Percentiles rank a stretch among this genome's conserved stretches.
Conservation (phyloP, 2,329 filamentous ascomycete species). For the Aspergillus ruber region DNA sequence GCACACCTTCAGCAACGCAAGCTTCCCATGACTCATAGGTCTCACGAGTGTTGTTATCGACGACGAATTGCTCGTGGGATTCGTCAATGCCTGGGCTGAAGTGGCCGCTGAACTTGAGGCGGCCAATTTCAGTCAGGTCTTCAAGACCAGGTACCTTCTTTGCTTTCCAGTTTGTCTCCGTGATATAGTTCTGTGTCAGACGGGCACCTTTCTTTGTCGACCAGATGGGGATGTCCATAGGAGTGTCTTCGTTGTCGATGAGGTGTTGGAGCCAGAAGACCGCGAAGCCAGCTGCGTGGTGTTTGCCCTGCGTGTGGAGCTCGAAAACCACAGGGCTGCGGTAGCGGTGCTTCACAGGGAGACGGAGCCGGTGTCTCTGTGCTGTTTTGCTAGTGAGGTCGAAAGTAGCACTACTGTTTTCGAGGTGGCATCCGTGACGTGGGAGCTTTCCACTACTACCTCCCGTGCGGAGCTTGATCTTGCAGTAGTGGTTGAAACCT, state of each 20-base stretch:
- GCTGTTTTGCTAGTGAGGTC: conserved; percentile 46
- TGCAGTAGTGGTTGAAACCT: conserved; percentile 56
- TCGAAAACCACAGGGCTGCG: conserved; percentile 86
- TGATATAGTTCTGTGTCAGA: conserved; percentile 88
- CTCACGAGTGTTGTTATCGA: conserved; percentile 82
- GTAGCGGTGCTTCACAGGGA: conserved; percentile 88
- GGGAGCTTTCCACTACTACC: conserved; percentile 69
- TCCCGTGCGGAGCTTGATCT: conserved; percentile 74
- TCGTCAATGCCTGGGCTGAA: conserved; percentile 90
- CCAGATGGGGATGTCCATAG: conserved; percentile 88
- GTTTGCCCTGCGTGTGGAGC: conserved; percentile 64
- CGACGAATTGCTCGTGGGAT: conserved; percentile 74
- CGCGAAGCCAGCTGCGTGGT: conserved; percentile 67
- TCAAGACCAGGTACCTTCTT: conserved; percentile 62
- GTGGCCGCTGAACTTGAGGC: conserved; percentile 68
- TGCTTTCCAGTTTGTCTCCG: conserved; percentile 62
- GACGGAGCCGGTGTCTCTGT: conserved; percentile 54
- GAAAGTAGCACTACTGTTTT: conserved; percentile 56
- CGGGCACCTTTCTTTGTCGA: conserved; percentile 67
- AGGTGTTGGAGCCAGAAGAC: conserved; percentile 81
- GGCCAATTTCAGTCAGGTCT: conserved; percentile 71
- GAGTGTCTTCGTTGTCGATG: conserved; percentile 67
- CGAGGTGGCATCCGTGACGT: conserved; percentile 54
- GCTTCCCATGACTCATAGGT: conserved; percentile 94
- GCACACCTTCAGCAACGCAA: conserved; percentile 79